Evolutionary conservation across 805 yeast genomes (phyloP), one percentile per base, ranked within the genome.

Genomic region (Cyberlindnera meyerae): DNA sequence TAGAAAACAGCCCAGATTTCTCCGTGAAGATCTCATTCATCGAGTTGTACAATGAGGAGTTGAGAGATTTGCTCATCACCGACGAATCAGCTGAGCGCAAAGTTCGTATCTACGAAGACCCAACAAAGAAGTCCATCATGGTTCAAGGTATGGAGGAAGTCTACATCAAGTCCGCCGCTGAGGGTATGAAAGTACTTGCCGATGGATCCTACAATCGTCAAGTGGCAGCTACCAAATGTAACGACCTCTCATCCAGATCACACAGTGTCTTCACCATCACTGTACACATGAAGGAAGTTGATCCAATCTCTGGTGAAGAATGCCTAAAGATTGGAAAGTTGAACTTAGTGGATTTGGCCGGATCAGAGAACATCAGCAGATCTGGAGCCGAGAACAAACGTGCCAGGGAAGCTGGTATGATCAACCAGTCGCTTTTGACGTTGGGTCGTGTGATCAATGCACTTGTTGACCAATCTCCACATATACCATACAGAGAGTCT

Each of bases 301-400:
- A 68, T 33, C 64, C 71, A 2, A 52, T 65, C 2, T 69, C 73
- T 3, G 71, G 70, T 5, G 75, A 73, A 49, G 77, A 73, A 43
- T 63, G 61, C 34, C 61, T 71, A 32, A 68, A 73, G 45, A 61
- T 67, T 27, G 79, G 87, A 6, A 86, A 85, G 52, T 70, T 86
- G 55, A 86, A 88, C 54, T 63, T 88, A 8, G 97, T 89, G n/a
- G 97, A 88, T 61, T 66, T 89, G 48, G 97, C 97, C 0, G 97
- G 97, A 1, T 82, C 94, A 16, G 97, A 88, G 54, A 87, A 87
- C 55, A 80, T 88, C 30, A 74, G 68, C 45, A 66, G 86, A 45
- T 82, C 95, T 0, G 97, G 97, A 2, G 95, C 96, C 0, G 73
- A 75, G 18, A 79, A 81, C 53, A 79, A 75, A 51, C 71, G 95